Evolutionary conservation across 768 basidiomycete genomes (phyloP).

Genomic region (Rickenella mellea): DNA sequence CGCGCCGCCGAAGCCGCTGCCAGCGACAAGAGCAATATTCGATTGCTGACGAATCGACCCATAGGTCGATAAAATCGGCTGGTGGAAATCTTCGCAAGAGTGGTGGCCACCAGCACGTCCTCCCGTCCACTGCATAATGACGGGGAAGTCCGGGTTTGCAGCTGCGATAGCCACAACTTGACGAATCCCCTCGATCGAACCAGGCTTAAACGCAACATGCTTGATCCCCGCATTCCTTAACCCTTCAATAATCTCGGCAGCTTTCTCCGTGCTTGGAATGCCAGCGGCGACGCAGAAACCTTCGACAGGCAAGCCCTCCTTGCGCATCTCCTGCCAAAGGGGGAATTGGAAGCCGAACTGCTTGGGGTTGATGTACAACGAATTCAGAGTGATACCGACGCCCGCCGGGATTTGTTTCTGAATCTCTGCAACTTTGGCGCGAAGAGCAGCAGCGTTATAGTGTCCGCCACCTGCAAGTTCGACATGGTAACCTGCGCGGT

Average conservation of each 20-base stretch:
- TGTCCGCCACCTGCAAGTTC: slow-evolving; percentile 98
- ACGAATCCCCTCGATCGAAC: slow-evolving; percentile 93
- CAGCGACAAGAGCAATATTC: slow-evolving; percentile 86
- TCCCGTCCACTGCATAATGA: slow-evolving; percentile 99
- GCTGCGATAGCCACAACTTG: slow-evolving; percentile 95
- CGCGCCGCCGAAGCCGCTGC: slow-evolving; percentile 92
- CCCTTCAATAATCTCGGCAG: slow-evolving; percentile 87
- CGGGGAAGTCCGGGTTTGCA: slow-evolving; percentile 89
- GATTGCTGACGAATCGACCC: slow-evolving; percentile 77
- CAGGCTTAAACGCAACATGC: slow-evolving; percentile 97
- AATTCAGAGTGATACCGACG: slow-evolving; percentile 87
- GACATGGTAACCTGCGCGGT: slow-evolving; percentile 90
- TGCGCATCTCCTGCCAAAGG: slow-evolving; percentile 95
- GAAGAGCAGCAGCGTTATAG: slow-evolving; percentile 85
- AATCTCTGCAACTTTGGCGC: slow-evolving; percentile 88
- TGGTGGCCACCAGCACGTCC: slow-evolving; percentile 98
- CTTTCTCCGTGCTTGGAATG: slow-evolving; percentile 94
- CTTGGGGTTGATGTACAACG: slow-evolving; percentile 96
- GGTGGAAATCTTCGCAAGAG: slow-evolving; percentile 97
- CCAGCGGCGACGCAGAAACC: slow-evolving; percentile 99
- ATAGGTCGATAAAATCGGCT: slow-evolving; percentile 88
- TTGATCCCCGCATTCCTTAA: slow-evolving; percentile 80
- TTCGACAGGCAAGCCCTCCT: slow-evolving; percentile 90
- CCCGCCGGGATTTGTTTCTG: slow-evolving; percentile 77
- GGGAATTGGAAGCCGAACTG: slow-evolving; percentile 97